These are phyloP conservation scores for Phialocephala sp. DNA, from an alignment of 2,329 filamentous ascomycete species.

Conservation along the genomic window DNA sequence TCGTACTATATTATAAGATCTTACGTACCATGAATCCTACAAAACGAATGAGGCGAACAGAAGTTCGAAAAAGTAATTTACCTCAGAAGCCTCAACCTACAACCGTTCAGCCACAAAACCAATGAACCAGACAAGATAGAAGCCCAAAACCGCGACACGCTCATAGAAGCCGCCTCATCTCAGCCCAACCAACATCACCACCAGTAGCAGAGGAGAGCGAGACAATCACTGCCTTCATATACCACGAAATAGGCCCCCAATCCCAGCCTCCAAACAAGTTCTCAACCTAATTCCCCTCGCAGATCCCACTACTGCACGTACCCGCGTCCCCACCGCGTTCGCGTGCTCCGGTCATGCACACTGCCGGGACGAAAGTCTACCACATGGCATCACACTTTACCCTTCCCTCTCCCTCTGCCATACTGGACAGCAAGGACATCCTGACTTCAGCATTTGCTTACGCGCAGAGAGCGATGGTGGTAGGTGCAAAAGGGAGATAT, in stretches of 20 bases:
- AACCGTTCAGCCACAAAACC: background rate
- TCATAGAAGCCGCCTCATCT: background rate
- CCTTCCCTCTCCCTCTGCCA: background rate
- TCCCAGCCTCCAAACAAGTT: conserved; percentile 9
- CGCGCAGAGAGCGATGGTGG: background rate
- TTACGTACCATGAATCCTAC: background rate
- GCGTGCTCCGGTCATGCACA: conserved; percentile 15
- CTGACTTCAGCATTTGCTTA: background rate
- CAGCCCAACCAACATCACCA: conserved; percentile 5
- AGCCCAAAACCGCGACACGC: background rate
- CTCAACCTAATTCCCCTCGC: conserved; percentile 12
- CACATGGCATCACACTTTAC: conserved; percentile 20
- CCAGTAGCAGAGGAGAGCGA: background rate
- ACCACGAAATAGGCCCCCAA: conserved; percentile 28
- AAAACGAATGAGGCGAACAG: background rate
- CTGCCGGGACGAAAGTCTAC: conserved; percentile 14
- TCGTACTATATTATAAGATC: background rate
- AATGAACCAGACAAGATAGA: background rate
- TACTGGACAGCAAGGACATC: background rate
- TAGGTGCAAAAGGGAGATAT: background rate
- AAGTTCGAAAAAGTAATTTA: background rate
- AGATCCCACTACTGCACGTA: conserved; percentile 26
- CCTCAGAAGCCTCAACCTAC: background rate
- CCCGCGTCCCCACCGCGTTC: conserved; percentile 24
- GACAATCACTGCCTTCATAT: conserved; percentile 1